Conservation (phyloP, 352 stramenopile genomes). For the Phytophthora crassamura region DNA sequence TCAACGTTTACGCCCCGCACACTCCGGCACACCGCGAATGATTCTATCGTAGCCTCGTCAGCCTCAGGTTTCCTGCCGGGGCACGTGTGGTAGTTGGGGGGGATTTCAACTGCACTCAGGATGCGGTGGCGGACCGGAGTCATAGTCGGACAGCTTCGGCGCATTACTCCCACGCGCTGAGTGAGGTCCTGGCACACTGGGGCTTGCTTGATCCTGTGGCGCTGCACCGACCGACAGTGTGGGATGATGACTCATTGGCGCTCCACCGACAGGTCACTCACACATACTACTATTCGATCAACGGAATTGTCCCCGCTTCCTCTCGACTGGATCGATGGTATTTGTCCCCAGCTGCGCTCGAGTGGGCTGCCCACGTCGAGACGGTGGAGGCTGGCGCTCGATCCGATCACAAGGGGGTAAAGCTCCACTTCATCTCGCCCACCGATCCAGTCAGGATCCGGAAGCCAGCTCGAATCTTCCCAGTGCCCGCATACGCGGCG, state of each 20-base stretch:
- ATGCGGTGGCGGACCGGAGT: neutral
- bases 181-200: neutral
- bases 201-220: neutral
- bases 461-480: slow-evolving; percentile 1
- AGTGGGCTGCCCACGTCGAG: neutral
- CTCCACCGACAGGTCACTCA: neutral
- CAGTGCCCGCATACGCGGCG: neutral
- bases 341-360: neutral
- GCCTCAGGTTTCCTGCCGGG: neutral
- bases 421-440: neutral
- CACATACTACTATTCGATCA: neutral
- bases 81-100: neutral
- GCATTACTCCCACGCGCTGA: neutral
- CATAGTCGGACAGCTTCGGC: rapidly evolving
- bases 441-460: neutral
- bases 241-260: neutral
- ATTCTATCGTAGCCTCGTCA: neutral
- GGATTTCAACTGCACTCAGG: slow-evolving; percentile 2
- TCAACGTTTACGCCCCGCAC: neutral
- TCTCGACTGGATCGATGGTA: slow-evolving; percentile 3
- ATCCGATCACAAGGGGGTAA: neutral
- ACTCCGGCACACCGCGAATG: neutral
- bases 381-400: too few species aligned
- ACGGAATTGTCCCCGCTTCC: neutral
- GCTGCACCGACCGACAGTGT: neutral